Evolutionary conservation across 352 stramenopile species (phyloP), one percentile per base, ranked within the genome.

Genomic region (Peronospora belbahrii): DNA sequence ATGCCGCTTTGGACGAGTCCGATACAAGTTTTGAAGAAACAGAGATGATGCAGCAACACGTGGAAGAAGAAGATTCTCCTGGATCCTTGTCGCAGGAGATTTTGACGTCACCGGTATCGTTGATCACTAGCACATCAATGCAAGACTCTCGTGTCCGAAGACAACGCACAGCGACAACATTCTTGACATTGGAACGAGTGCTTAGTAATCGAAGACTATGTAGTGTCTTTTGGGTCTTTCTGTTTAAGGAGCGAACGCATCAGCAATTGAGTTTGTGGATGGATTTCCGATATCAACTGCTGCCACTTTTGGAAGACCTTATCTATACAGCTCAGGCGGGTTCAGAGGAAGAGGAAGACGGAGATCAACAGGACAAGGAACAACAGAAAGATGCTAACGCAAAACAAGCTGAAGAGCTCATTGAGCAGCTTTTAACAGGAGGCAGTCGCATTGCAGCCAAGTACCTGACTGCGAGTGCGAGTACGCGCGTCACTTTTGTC

Each of bases 161-260:
- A 56, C 53, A 52, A 22, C 65, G 43, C 42, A 50, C 57, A 31
- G 63, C 49, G 1, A 61, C 71, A 24, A 64, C 72, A 3, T 82
- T 83, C 40, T 49, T 93, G 40, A 90, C 78, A 19, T 49, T 93
- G 9, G 70, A 88, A 28, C 74, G 72, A 0, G 78, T 93, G 7
- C 48, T 93, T 11, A 63, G 58, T 13, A 93, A 93, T 51, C 67
- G 81, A 4, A 66, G 81, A 19, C 48, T 93, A 10, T 93, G 81
- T 45, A 90, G 81, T 34, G 71, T 93, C 0, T 93, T 93, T 42
- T 93, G 81, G 81, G 76, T 93, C 5, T 89, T 86, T 49, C 41
- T 93, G 11, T 93, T 89, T 55, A 89, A 90, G 42, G 81, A 93
- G 23, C 78, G 81, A 30, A 81, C 72, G 3, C 81, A 93, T 40